phyloP scores from a whole-genome alignment of 2,329 filamentous ascomycete species.

The Verticillium longisporum region DNA sequence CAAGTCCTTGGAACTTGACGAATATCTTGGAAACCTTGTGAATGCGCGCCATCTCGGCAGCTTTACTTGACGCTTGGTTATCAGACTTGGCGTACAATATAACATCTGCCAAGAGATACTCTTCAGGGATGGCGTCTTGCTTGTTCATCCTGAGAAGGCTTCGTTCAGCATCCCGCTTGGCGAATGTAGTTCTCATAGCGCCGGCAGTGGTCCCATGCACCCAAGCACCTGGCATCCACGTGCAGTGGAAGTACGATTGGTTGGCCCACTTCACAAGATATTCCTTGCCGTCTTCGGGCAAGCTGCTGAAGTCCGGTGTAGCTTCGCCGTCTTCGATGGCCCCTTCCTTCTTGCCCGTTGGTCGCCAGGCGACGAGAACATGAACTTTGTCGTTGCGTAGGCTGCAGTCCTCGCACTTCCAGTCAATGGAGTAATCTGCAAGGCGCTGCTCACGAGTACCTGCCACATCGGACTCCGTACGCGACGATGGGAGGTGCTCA shows the following conservation, averaged over 20 bases:
- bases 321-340: constrained; percentile 19
- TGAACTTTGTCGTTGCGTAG: constrained; percentile 61
- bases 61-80: constrained; percentile 40
- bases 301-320: neutral
- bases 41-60: constrained; percentile 65
- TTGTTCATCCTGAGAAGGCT: constrained; percentile 58
- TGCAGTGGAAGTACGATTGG: constrained; percentile 72
- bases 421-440: constrained; percentile 65
- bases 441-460: constrained; percentile 50
- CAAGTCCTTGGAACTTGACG: constrained; percentile 88
- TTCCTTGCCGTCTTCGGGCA: constrained; percentile 63
- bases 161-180: constrained; percentile 57
- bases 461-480: neutral
- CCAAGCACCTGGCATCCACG: constrained; percentile 89
- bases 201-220: constrained; percentile 63
- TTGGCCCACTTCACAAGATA: constrained; percentile 87
- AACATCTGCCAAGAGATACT: constrained; percentile 80
- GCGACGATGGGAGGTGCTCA: constrained; percentile 62
- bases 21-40: constrained; percentile 65
- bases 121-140: constrained; percentile 79
- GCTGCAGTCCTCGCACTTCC: constrained; percentile 75
- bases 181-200: constrained; percentile 67
- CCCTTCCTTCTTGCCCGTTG: constrained; percentile 37
- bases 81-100: constrained; percentile 69
- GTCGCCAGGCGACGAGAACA: constrained; percentile 83